phyloP scores from a whole-genome alignment of 1,284 basidiomycete species.

The Boletus hoseneyae region DNA sequence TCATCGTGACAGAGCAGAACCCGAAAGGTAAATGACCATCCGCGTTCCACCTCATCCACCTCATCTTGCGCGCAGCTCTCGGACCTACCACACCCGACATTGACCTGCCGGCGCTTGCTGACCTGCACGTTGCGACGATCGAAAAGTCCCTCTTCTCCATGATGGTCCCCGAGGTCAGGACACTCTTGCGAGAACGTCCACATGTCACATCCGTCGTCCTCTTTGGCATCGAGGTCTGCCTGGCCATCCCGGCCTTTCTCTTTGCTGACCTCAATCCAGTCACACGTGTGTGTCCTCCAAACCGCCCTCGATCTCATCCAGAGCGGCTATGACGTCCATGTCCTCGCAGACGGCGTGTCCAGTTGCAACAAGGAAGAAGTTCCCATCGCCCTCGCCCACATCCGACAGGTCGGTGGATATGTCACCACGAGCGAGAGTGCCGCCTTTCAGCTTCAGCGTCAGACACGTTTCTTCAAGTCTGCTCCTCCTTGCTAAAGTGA shows the following conservation, averaged over 20 bases:
- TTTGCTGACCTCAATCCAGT: conserved; percentile 40
- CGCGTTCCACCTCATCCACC: conserved; percentile 1
- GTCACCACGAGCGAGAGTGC: conserved; percentile 82
- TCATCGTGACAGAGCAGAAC: conserved; percentile 84
- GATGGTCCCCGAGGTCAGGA: conserved; percentile 64
- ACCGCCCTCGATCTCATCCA: conserved; percentile 68
- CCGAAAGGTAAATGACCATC: conserved; percentile 53
- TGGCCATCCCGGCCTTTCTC: neutral
- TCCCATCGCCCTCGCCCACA: conserved; percentile 57
- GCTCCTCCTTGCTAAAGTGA: conserved; percentile 15
- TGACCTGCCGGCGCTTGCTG: conserved; percentile 53
- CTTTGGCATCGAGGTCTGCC: conserved; percentile 79
- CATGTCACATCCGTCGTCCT: conserved; percentile 64
- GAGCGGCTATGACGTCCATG: conserved; percentile 55
- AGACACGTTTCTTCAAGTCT: conserved; percentile 19
- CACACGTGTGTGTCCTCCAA: conserved; percentile 88
- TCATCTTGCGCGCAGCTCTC: conserved; percentile 48
- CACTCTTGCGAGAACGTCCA: conserved; percentile 47
- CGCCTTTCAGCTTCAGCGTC: conserved; percentile 73
- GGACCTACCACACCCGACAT: conserved; percentile 70
- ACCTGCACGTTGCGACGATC: conserved; percentile 56
- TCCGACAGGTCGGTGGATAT: conserved; percentile 73
- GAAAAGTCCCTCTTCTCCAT: conserved; percentile 84
- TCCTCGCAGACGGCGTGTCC: conserved; percentile 84
- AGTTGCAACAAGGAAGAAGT: conserved; percentile 75